Percentiles rank a stretch among this genome's conserved stretches.
Evolutionary conservation across 2,329 filamentous ascomycete species (phyloP).

Genomic region (Fusarium brachygibbosum): DNA sequence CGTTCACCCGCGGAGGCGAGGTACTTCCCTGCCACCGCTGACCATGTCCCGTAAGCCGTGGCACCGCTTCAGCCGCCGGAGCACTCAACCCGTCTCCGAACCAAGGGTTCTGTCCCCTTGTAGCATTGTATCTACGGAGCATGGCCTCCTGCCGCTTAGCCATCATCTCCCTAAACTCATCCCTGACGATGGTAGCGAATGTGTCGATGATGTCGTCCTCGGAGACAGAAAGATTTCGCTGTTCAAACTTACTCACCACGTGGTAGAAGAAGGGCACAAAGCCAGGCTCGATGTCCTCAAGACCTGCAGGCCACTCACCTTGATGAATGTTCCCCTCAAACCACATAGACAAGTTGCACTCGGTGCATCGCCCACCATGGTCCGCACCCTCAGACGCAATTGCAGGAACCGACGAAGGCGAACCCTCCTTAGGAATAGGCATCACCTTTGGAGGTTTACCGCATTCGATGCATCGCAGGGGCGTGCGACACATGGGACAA

Average conservation of each 20-base stretch:
- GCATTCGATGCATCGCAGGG: slow-evolving; percentile 17
- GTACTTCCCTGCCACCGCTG: background rate
- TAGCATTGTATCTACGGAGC: accelerated
- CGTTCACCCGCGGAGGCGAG: background rate
- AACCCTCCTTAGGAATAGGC: background rate
- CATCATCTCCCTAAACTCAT: slow-evolving; percentile 24
- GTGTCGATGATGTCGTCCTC: background rate
- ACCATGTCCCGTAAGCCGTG: background rate
- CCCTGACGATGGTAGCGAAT: slow-evolving; percentile 16
- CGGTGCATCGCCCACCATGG: slow-evolving; percentile 11
- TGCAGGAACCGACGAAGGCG: background rate
- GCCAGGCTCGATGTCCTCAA: slow-evolving; percentile 21
- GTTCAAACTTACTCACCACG: slow-evolving; percentile 20
- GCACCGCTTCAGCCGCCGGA: background rate
- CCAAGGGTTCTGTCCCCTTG: background rate
- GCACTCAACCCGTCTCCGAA: background rate
- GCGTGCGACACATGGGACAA: slow-evolving; percentile 38
- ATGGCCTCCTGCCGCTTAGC: background rate
- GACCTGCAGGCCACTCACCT: slow-evolving; percentile 19
- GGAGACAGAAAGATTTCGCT: accelerated
- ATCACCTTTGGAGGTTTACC: background rate
- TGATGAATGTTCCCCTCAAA: slow-evolving; percentile 12
- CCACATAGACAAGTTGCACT: slow-evolving; percentile 21
- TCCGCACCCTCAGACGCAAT: slow-evolving; percentile 6
- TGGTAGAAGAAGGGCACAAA: slow-evolving; percentile 39